Conservation (phyloP, 371 early-diverging fungal species). For the Syncephalastrum contaminatum region DNA sequence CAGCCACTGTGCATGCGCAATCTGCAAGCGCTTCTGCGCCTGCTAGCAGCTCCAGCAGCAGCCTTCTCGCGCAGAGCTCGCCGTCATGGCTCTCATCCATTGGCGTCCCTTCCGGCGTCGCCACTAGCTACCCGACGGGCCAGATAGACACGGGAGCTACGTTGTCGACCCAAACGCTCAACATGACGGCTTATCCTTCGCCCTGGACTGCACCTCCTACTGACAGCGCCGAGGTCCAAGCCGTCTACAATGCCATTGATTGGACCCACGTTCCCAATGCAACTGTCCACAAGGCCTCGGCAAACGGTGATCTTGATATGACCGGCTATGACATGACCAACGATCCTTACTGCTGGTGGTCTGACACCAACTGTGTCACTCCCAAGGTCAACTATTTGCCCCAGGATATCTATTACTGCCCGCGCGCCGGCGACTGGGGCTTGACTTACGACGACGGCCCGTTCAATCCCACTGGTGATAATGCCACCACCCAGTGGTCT, state of each 20-base stretch:
- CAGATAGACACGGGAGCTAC: constrained; percentile 19
- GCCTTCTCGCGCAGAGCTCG: constrained; percentile 35
- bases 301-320: constrained; percentile 19
- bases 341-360: constrained; percentile 53
- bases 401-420: constrained; percentile 41
- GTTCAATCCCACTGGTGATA: constrained; percentile 27
- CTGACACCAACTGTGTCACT: constrained; percentile 39
- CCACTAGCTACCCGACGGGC: constrained; percentile 33
- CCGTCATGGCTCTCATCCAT: constrained; percentile 43
- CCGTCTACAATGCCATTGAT: constrained; percentile 42
- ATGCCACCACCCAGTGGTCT: constrained; percentile 28
- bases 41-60: background rate
- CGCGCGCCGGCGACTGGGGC: constrained; percentile 50
- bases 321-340: constrained; percentile 22
- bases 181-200: constrained; percentile 34
- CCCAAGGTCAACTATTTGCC: constrained; percentile 44
- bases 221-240: constrained; percentile 33
- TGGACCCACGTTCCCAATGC: constrained; percentile 49
- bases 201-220: constrained; percentile 37
- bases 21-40: too few species aligned
- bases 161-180: constrained; percentile 20
- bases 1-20: too few species aligned
- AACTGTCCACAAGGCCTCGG: constrained; percentile 18
- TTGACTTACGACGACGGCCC: constrained; percentile 52
- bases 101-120: constrained; percentile 26